Base-by-base conservation (phyloP, 345 rosid genomes). In the Ceriops zippeliana region DNA sequence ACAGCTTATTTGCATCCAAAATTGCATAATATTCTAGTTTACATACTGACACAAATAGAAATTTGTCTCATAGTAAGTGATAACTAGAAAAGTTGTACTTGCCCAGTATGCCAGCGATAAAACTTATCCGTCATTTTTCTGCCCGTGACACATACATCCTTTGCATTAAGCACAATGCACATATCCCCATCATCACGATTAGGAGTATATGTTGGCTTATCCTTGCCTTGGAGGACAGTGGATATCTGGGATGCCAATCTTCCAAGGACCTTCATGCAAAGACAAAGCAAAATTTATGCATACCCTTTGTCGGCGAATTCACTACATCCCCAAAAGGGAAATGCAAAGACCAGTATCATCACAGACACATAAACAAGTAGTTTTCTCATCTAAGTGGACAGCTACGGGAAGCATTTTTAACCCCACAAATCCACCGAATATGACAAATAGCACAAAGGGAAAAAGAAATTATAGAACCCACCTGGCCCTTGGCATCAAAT, bases 401-500 rank as follows among this genome's bases (percentile, higher is more conserved):
- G 34, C 8, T 1, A 35, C 10, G 30, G 28, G 1, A 17, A 30
- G 19, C 17, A 31, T 53, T 13, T 20, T 58, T 37, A 54, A 63
- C 20, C 52, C 52, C 6, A 35, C 49, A 24, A 61, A 24, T 60
- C 63, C 22, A 57, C 8, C 10, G 51, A 62, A 65, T 3, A 31
- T 26, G 51, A 67, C 27, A 57, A 11, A 57, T 30, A 73, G 21
- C 5, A 5, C 20, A 59, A 28, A 52, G 49, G 52, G 31, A 9
- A 1, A 53, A 0, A 19, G 0, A 64, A 22, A n/a, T 32, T 13
- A 42, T 42, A 13, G 13, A 42, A 3, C 57, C 63, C 76, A 95
- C 99, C 93, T 96, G 96, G 83, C 92, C 99, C 79, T 86, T 90
- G 57, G 99, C 99, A 89, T 96, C 99, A 71, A 96, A 96, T 13